Evolutionary conservation across 83 land plant genomes (phyloP).

Genomic region (Picea abies): DNA sequence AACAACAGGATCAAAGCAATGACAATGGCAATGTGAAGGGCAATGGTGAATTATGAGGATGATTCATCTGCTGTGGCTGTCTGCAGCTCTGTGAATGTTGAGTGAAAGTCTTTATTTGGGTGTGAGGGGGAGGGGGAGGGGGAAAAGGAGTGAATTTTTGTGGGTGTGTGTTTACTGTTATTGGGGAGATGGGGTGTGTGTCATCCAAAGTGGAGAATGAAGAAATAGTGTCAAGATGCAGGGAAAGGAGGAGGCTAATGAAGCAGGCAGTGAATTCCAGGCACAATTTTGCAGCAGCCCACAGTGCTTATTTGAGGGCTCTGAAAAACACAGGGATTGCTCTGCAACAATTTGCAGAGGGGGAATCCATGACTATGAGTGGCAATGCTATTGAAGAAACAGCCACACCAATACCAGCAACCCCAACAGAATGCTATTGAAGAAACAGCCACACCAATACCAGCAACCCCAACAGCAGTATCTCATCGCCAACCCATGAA

Average conservation of each 20-base stretch:
- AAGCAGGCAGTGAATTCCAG: slow-evolving; percentile 68
- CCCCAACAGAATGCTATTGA: not conserved
- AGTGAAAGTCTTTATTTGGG: not conserved
- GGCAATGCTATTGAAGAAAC: not conserved
- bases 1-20: not conserved
- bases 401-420: not conserved
- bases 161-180: not conserved
- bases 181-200: slow-evolving; percentile 61
- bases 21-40: not conserved
- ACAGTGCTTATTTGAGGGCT: slow-evolving; percentile 71
- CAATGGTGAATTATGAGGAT: not conserved
- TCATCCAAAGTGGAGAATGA: slow-evolving; percentile 72
- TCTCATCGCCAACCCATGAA: slow-evolving; percentile 23
- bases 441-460: not conserved
- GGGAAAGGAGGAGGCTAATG: slow-evolving; percentile 70
- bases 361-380: slow-evolving; percentile 54
- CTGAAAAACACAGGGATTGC: slow-evolving; percentile 55
- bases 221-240: slow-evolving; percentile 73
- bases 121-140: not conserved
- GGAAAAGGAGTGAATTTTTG: not conserved
- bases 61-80: not conserved
- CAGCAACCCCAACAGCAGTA: slow-evolving; percentile 8
- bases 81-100: not conserved
- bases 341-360: slow-evolving; percentile 53
- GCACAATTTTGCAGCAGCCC: slow-evolving; percentile 75